Conservation (phyloP, 345 rosid genomes). For the Salix caprea region DNA sequence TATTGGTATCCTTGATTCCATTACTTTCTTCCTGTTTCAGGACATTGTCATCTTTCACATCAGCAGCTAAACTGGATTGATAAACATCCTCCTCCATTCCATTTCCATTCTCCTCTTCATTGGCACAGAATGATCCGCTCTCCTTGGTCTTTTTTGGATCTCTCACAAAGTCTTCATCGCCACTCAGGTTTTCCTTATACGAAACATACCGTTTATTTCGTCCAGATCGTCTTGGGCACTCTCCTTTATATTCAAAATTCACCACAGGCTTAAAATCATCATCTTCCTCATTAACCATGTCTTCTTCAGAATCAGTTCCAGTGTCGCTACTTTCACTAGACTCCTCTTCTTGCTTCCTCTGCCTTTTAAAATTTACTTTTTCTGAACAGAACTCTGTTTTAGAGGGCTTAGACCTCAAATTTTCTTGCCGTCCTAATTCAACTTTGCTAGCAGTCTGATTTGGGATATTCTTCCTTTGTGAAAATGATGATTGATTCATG, state of each 20-base stretch:
- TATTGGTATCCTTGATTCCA: constrained; percentile 18
- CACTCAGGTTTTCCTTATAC: constrained; percentile 58
- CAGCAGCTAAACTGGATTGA: constrained; percentile 21
- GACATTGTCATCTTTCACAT: constrained; percentile 20
- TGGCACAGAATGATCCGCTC: constrained; percentile 21
- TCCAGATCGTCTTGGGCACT: constrained; percentile 55
- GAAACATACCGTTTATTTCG: constrained; percentile 63
- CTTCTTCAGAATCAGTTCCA: constrained; percentile 38
- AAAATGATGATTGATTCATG: constrained; percentile 30
- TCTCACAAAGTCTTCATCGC: constrained; percentile 43
- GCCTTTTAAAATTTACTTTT: constrained; percentile 43
- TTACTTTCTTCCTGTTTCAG: constrained; percentile 16
- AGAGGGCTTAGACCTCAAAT: constrained; percentile 22
- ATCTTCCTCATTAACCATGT: constrained; percentile 24
- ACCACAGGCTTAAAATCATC: constrained; percentile 33
- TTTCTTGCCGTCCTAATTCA: constrained; percentile 34
- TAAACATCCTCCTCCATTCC: constrained; percentile 16
- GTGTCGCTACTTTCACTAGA: constrained; percentile 53
- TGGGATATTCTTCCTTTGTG: constrained; percentile 41
- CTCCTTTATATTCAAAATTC: constrained; percentile 25
- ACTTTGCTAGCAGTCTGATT: constrained; percentile 37
- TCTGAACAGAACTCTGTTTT: constrained; percentile 23
- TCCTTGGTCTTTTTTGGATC: constrained; percentile 34
- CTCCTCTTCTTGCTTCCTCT: constrained; percentile 43
- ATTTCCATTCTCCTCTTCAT: constrained; percentile 22